Evolutionary conservation across 2,329 filamentous ascomycete genomes (phyloP), one percentile per base, ranked within the genome.

Genomic region (Biscogniauxia sp.): DNA sequence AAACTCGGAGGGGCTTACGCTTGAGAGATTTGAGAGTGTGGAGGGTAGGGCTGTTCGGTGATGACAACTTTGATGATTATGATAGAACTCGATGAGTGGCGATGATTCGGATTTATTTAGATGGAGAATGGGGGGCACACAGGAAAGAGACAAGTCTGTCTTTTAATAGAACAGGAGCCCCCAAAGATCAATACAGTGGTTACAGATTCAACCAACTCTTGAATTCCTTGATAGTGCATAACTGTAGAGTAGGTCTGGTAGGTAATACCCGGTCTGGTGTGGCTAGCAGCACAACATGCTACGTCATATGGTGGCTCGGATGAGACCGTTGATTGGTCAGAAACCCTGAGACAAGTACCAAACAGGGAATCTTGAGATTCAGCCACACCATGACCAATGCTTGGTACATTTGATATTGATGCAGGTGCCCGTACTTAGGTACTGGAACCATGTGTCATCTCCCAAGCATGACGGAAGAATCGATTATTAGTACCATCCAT

Each of bases 231-330:
- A 26, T 32, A 19, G 37, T 11, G 37, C 49, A 19, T 32, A 51
- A 25, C 17, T 13, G 28, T 32, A 23, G 23, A 2, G 5, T 7
- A 32, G 1, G 6, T 7, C 1, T n/a, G 4, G 8, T 37, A 41
- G 49, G n/a, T 13, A 23, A 23, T 49, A 4, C 20, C 11, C 45
- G 32, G 17, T 17, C 3, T 9, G 15, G 49, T 62, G 57, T 66
- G 62, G 62, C 62, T 60, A 50, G 37, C 37, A 17, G 37, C 15
- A 58, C 8, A 20, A 20, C 55, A 32, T 32, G 3, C 7, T 15
- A 66, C 64, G 64, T 66, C 64, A 66, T 62, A 28, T 59, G 41
- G 58, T 64, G 64, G 64, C 64, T 64, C 13, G 37, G 17, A 5
- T 11, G 11, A 19, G 26, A 5, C 9, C 11, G 50, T 26, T 64